Evolutionary conservation across 306 rosid species (phyloP), one percentile per base, ranked within the genome.

Genomic region (Casuarina equisetifolia): DNA sequence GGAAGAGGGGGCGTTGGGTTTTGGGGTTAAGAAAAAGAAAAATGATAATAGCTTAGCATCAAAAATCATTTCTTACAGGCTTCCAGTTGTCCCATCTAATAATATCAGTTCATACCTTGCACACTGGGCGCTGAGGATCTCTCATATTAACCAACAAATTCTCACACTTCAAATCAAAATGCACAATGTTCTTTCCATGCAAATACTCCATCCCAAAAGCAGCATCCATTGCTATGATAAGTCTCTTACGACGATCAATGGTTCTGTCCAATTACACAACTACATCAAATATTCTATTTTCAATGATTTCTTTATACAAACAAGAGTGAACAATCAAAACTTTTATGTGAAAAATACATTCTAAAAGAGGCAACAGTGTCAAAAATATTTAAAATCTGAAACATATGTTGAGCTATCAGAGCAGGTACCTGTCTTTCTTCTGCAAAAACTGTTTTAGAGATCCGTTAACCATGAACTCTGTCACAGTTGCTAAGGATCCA

Each of bases 161-260:
- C 88, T 92, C 99, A 64, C 98, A 96, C 82, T 95, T 96, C 89
- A 96, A 87, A 89, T 96, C 99, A 87, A 96, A 96, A 90, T 96
- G 99, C 44, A 96, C 99, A 77, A 96, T 90, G 81, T 90, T 86
- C 90, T 92, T 96, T 71, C 90, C 98, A 77, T 96, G 99, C 89
- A 96, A 84, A 84, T 96, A 96, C 83, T 96, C 99, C 99, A 96
- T 96, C 76, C 99, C 99, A 82, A 96, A 92, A 78, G 99, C 97
- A 85, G 99, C 97, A 90, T 96, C 99, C 99, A 92, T 92, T 32
- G 96, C 97, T 75, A 96, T 96, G 84, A 96, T 96, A 74, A 96
- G 92, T 83, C 99, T 88, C 85, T 96, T 96, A 9, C 99, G 97
- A 74, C 99, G 98, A 84, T 96, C 99, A 61, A 96, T 91, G 9